A percentile compares a stretch with the other conserved stretches of the same genome.
These are phyloP conservation scores for Candolleomyces efflorescens DNA, from an alignment of 768 basidiomycete species.

Conservation along the genomic window DNA sequence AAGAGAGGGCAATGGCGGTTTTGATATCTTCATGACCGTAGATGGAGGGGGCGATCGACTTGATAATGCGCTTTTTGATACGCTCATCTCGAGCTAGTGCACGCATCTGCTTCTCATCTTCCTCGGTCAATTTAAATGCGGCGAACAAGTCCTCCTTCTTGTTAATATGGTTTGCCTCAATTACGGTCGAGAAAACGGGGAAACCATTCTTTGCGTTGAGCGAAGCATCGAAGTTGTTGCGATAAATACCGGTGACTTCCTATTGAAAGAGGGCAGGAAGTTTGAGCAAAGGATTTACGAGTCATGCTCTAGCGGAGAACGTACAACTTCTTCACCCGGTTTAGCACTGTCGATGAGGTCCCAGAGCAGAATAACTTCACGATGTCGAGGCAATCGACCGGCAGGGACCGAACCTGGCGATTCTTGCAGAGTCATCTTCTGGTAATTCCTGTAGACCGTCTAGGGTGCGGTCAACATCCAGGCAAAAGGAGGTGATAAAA, in stretches of 20 bases:
- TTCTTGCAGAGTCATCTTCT: conserved; percentile 98
- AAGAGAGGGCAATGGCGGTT: conserved; percentile 90
- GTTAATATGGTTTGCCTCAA: conserved; percentile 98
- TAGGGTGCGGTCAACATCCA: conserved; percentile 25
- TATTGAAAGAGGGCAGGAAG: conserved; percentile 23
- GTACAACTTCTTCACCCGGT: conserved; percentile 95
- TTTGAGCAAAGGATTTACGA: conserved; percentile 12
- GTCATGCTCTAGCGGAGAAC: conserved; percentile 21
- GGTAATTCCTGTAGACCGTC: conserved; percentile 98
- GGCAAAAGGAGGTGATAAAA: not conserved
- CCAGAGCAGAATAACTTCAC: conserved; percentile 96
- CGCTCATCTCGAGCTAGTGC: conserved; percentile 85
- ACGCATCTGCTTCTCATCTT: conserved; percentile 92
- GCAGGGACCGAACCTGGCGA: conserved; percentile 97
- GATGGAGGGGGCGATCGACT: conserved; percentile 98
- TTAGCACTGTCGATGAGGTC: conserved; percentile 98
- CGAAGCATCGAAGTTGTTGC: conserved; percentile 98
- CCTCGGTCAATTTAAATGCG: conserved; percentile 96
- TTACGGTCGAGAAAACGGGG: conserved; percentile 97
- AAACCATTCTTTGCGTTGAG: conserved; percentile 99
- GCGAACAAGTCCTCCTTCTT: conserved; percentile 99
- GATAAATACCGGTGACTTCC: conserved; percentile 98
- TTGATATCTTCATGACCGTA: conserved; percentile 99
- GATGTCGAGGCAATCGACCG: conserved; percentile 93
- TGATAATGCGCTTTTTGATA: conserved; percentile 95